Conservation (phyloP, 805 yeast species). For the Kluyveromyces nonfermentans region DNA sequence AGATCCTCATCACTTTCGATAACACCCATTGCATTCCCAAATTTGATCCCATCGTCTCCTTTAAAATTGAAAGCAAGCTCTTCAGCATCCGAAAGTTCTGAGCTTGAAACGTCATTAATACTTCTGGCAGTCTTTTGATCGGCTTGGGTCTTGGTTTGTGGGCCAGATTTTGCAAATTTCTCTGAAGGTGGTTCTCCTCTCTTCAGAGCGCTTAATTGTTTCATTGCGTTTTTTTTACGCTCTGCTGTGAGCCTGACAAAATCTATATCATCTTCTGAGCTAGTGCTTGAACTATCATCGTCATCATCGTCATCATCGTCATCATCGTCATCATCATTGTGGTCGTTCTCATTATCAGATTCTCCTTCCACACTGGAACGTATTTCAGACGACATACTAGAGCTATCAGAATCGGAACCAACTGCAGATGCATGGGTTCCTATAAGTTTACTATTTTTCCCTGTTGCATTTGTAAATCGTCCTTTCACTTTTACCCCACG, state of each 20-base stretch:
- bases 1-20: constrained; percentile 33
- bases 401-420: constrained; percentile 7
- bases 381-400: constrained; percentile 19
- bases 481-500: constrained; percentile 17
- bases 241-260: constrained; percentile 65
- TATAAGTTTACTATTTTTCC: constrained; percentile 30
- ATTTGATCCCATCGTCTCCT: constrained; percentile 28
- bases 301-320: constrained; percentile 32
- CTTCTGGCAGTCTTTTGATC: constrained; percentile 10
- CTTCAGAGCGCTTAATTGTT: constrained; percentile 33
- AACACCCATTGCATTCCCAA: constrained; percentile 22
- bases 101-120: constrained; percentile 12
- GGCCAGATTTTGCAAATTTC: constrained; percentile 10
- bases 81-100: constrained; percentile 10
- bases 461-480: constrained; percentile 21
- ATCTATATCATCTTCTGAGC: constrained; percentile 62
- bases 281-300: constrained; percentile 30
- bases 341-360: constrained; percentile 28
- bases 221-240: constrained; percentile 47
- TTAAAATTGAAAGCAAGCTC: constrained; percentile 22
- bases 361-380: constrained; percentile 26
- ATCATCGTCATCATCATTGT: constrained; percentile 31
- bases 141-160: constrained; percentile 7
- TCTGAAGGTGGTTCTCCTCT: constrained; percentile 28
- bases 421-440: constrained; percentile 14